These are phyloP conservation scores for Trichosanthes cucumerina DNA, from an alignment of 306 rosid species.

Conservation along the genomic window DNA sequence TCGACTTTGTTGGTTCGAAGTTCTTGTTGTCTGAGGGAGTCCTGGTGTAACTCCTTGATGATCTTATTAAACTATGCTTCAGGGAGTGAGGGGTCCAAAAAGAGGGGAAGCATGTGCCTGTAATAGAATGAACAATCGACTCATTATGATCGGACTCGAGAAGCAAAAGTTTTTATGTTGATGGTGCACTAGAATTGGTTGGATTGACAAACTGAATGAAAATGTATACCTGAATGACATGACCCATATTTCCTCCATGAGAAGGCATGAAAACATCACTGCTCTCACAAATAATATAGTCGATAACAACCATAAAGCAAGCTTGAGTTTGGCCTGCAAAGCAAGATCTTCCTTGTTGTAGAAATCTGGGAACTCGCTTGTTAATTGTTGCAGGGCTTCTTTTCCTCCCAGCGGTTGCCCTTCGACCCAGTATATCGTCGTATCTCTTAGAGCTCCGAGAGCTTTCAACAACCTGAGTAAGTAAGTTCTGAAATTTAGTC, in stretches of 20 bases:
- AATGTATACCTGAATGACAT: slow-evolving; percentile 68
- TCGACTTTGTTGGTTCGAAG: slow-evolving; percentile 43
- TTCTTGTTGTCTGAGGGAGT: slow-evolving; percentile 79
- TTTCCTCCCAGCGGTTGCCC: slow-evolving; percentile 87
- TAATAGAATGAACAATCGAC: neutral
- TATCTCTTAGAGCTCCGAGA: slow-evolving; percentile 71
- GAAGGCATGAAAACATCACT: slow-evolving; percentile 98
- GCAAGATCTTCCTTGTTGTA: slow-evolving; percentile 81
- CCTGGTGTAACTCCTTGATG: slow-evolving; percentile 57
- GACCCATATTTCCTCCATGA: slow-evolving; percentile 99
- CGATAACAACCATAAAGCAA: slow-evolving; percentile 89
- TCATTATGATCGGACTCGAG: neutral
- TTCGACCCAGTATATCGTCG: slow-evolving; percentile 94
- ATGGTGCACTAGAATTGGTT: neutral
- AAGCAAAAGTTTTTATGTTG: neutral
- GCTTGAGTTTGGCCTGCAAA: slow-evolving; percentile 65
- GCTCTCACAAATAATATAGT: slow-evolving; percentile 71
- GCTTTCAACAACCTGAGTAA: slow-evolving; percentile 75
- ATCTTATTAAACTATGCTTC: slow-evolving; percentile 59
- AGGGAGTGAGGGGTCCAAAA: slow-evolving; percentile 51
- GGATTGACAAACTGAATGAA: neutral
- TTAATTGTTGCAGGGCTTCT: slow-evolving; percentile 68
- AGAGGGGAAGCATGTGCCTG: slow-evolving; percentile 82
- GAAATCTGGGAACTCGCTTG: slow-evolving; percentile 49
- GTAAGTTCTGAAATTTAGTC: slow-evolving; percentile 4